A percentile compares a stretch with the other conserved stretches of the same genome.
Conservation (phyloP, 2,329 filamentous ascomycete genomes). For the Lasiodiplodia sp. region DNA sequence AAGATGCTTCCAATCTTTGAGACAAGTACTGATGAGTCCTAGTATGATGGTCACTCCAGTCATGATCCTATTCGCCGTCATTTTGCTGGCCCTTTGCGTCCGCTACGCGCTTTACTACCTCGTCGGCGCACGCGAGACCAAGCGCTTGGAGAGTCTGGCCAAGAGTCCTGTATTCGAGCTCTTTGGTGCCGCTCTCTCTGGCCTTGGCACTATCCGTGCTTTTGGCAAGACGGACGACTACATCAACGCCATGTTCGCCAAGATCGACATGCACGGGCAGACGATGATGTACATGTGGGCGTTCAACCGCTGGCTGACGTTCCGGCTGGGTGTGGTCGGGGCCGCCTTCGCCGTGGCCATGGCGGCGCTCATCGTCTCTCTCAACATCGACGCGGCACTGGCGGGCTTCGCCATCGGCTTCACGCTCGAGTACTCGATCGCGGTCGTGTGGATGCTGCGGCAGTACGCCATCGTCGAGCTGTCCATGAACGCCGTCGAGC, state of each 20-base stretch:
- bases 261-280: conserved; percentile 72
- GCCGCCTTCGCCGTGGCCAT: conserved; percentile 72
- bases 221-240: conserved; percentile 75
- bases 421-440: conserved; percentile 71
- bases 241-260: conserved; percentile 66
- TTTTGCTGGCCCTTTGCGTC: conserved; percentile 66
- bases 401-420: conserved; percentile 80
- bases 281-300: conserved; percentile 74
- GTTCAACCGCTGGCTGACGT: conserved; percentile 79
- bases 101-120: conserved; percentile 70
- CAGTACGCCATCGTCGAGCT: conserved; percentile 75
- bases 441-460: conserved; percentile 70
- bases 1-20: neutral
- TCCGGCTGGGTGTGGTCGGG: conserved; percentile 74
- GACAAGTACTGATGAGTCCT: neutral
- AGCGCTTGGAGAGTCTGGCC: conserved; percentile 77
- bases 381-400: conserved; percentile 70
- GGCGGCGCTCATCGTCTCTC: conserved; percentile 68
- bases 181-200: conserved; percentile 75
- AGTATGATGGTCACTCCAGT: conserved; percentile 29
- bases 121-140: conserved; percentile 74
- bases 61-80: conserved; percentile 28
- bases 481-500: conserved; percentile 77
- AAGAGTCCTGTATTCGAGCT: conserved; percentile 84
- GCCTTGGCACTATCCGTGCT: conserved; percentile 77